Percentiles rank a stretch among this genome's conserved stretches.
phyloP scores from a whole-genome alignment of 345 rosid genomes.

The Viola odorata region DNA sequence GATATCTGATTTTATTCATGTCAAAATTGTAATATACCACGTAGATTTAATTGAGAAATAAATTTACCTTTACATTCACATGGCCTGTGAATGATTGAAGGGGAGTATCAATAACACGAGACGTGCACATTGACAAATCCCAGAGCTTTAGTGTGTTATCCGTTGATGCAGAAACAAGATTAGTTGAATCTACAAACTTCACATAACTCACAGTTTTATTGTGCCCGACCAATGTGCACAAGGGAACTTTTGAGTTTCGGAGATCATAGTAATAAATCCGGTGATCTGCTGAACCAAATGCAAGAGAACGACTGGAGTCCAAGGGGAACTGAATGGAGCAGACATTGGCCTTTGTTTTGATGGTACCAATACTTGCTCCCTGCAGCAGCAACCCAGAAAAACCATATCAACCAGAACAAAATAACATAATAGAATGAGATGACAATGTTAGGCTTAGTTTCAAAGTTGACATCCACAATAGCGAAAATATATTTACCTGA shows the following conservation, averaged over 20 bases:
- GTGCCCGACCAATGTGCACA: slow-evolving; percentile 80
- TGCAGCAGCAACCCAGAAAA: slow-evolving; percentile 49
- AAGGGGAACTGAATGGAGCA: slow-evolving; percentile 90
- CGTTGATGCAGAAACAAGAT: slow-evolving; percentile 84
- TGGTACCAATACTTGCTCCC: slow-evolving; percentile 81
- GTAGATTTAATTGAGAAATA: slow-evolving; percentile 6
- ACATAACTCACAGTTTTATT: slow-evolving; percentile 87
- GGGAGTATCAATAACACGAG: slow-evolving; percentile 68
- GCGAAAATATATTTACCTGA: slow-evolving; percentile 93
- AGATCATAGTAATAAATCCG: slow-evolving; percentile 87
- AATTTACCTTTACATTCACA: slow-evolving; percentile 69
- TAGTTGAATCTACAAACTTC: slow-evolving; percentile 69
- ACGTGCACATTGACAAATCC: slow-evolving; percentile 72
- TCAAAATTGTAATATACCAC: neutral
- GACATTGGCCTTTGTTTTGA: slow-evolving; percentile 86
- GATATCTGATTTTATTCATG: too few relatives aligned
- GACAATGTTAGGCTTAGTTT: slow-evolving; percentile 48
- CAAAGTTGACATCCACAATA: slow-evolving; percentile 85
- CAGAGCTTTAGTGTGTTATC: slow-evolving; percentile 96
- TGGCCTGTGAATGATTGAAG: slow-evolving; percentile 85
- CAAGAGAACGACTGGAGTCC: slow-evolving; percentile 72
- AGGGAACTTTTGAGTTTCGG: slow-evolving; percentile 70
- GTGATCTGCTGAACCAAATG: slow-evolving; percentile 97
- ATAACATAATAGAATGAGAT: slow-evolving; percentile 40
- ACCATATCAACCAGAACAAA: slow-evolving; percentile 36